phyloP scores from a whole-genome alignment of 2,329 filamentous ascomycete genomes.

The Pestalotiopsis fici region DNA sequence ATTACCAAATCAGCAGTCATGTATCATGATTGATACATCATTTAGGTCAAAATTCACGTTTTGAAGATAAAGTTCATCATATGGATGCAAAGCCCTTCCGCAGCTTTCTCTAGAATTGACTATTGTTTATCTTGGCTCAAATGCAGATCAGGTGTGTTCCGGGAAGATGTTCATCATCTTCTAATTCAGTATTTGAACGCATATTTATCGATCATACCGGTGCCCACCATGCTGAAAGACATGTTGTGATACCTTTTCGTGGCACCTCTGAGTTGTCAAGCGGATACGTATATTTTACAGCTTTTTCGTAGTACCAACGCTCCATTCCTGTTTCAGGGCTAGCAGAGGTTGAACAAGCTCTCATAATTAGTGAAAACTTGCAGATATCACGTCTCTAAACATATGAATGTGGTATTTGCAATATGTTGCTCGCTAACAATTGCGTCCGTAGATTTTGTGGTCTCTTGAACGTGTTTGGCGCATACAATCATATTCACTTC shows the following conservation, averaged over 20 bases:
- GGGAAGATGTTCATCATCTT: not conserved
- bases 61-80: not conserved
- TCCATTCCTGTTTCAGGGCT: not conserved
- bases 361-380: too few species aligned
- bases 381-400: not conserved
- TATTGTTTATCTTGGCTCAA: not conserved
- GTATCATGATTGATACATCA: not conserved
- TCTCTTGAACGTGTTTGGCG: too few species aligned
- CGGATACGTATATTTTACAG: not conserved
- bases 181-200: not conserved
- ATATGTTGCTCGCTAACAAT: too few species aligned
- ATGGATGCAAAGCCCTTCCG: not conserved
- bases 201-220: not conserved
- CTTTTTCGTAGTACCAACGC: not conserved
- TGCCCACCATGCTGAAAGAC: not conserved
- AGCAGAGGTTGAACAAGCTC: not conserved
- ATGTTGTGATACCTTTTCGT: not conserved
- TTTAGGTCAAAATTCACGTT: not conserved
- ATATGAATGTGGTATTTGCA: too few species aligned
- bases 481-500: too few species aligned
- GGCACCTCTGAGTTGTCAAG: not conserved
- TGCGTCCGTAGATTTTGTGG: too few species aligned
- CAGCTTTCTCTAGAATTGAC: not conserved
- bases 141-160: not conserved
- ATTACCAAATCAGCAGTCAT: conserved; percentile 4